Conservation (phyloP, 352 stramenopile species). For the Globisporangium cystogenes region DNA sequence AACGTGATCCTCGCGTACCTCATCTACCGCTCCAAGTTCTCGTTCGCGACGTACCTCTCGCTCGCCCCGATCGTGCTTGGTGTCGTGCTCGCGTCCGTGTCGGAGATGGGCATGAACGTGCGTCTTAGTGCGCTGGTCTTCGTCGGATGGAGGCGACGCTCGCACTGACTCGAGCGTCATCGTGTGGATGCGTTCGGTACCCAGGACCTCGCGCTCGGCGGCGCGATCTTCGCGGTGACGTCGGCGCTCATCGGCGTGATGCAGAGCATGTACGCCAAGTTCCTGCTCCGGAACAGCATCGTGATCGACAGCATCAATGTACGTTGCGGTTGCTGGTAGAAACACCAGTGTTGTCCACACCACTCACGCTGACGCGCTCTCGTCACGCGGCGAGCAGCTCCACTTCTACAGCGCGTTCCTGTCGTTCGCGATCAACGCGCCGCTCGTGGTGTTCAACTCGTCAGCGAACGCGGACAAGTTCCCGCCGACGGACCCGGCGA, state of each 20-base stretch:
- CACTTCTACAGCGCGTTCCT: conserved; percentile 85
- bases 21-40: conserved; percentile 72
- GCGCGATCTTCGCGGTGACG: conserved; percentile 62
- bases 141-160: background rate
- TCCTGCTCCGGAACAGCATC: conserved; percentile 68
- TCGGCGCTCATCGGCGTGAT: conserved; percentile 78
- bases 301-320: conserved; percentile 82
- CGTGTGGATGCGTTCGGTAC: background rate
- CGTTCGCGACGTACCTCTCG: conserved; percentile 64
- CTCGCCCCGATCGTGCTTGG: conserved; percentile 80
- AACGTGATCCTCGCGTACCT: conserved; percentile 79
- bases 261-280: conserved; percentile 89
- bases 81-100: conserved; percentile 78
- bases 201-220: conserved; percentile 62
- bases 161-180: background rate
- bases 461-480: conserved; percentile 47
- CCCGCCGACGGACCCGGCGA: conserved; percentile 14
- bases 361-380: background rate
- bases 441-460: conserved; percentile 59
- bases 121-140: no score
- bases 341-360: background rate
- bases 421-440: conserved; percentile 81
- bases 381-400: conserved; percentile 28
- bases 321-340: conserved; percentile 7
- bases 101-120: conserved; percentile 82